A percentile compares a stretch with the other conserved stretches of the same genome.
Evolutionary conservation across 129 eudicot genomes (phyloP).

Genomic region (Smallanthus sonchifolius): DNA sequence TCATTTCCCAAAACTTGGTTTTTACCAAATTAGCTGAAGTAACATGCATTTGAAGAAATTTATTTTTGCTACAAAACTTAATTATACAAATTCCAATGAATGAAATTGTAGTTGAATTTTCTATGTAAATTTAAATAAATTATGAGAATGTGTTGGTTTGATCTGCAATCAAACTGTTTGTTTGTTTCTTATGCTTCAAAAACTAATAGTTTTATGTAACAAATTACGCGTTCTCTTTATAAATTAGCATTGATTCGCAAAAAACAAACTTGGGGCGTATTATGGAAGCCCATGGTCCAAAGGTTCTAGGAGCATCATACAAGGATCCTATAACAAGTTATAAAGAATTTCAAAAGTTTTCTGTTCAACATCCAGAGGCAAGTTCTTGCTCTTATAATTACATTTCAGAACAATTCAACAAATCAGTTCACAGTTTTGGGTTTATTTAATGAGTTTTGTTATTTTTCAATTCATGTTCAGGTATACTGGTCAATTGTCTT

Average conservation of each 20-base stretch:
- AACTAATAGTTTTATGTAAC: background rate
- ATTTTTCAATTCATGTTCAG: conserved; percentile 36
- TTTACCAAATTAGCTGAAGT: too few species aligned
- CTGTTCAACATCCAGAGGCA: conserved; percentile 82
- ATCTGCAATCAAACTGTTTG: background rate
- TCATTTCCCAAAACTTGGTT: too few species aligned
- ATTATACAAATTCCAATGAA: background rate
- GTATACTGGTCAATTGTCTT: conserved; percentile 68
- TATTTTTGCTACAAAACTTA: background rate
- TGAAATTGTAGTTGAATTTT: background rate
- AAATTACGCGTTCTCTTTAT: conserved; percentile 3
- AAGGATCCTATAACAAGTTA: conserved; percentile 77
- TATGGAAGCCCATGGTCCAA: conserved; percentile 77
- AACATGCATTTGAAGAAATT: background rate
- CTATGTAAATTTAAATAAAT: background rate
- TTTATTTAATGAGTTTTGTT: background rate
- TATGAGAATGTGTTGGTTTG: background rate
- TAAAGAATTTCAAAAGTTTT: conserved; percentile 52
- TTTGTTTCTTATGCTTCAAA: background rate
- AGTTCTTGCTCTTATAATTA: conserved; percentile 18
- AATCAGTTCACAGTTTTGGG: background rate
- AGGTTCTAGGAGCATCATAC: conserved; percentile 61
- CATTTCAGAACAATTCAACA: background rate
- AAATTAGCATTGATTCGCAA: conserved; percentile 44
- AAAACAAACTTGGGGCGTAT: conserved; percentile 68